Base-by-base conservation (phyloP, 768 basidiomycete species). In the Tulasnella sp. region DNA sequence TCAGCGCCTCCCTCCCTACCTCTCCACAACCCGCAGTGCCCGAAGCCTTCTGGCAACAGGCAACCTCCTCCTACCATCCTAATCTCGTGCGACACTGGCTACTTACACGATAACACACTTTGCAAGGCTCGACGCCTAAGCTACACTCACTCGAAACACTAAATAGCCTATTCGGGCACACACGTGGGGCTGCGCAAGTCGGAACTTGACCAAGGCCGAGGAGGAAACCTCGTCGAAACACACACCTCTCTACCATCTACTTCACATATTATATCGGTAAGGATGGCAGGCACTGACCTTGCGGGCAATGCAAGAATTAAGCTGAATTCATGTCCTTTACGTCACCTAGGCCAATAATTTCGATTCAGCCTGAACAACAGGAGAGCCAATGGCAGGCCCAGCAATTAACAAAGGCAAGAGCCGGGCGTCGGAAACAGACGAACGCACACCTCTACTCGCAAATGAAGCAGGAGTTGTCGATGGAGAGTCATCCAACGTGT, bases 401-500 rank as follows among this genome's bases (percentile, higher is more conserved):
- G 26, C 71, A 42, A 32, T 42, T 32, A 9, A 42, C 46, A 75
- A 75, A 29, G 76, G 77, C 39, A 78, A 78, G 75, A 42, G 77
- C 37, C 35, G 72, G 39, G 77, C 77, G n/a, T 40, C 44, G 40
- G 71, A 44, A 40, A 73, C 72, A 35, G 77, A 78, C 48, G 77
- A 78, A 35, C 37, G 69, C 20, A 78, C 77, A 5, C 77, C 77
- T 42, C 77, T 78, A n/a, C 44, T 78, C 9, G 44, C 71, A 18
- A 77, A 40, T 39, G 39, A 72, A 37, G 71, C 42, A 42, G 71
- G 71, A 72, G 16, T 40, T 2, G 39, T 46, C 20, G 37, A 46
- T 23, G 39, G 71, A 46, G 71, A 72, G 23, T 75, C 42, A 11
- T 75, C 46, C 44, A 75, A 75, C 46, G 37, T 71, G 37, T 42